Conservation (phyloP, 805 yeast species). For the Starmerella kuoi region DNA sequence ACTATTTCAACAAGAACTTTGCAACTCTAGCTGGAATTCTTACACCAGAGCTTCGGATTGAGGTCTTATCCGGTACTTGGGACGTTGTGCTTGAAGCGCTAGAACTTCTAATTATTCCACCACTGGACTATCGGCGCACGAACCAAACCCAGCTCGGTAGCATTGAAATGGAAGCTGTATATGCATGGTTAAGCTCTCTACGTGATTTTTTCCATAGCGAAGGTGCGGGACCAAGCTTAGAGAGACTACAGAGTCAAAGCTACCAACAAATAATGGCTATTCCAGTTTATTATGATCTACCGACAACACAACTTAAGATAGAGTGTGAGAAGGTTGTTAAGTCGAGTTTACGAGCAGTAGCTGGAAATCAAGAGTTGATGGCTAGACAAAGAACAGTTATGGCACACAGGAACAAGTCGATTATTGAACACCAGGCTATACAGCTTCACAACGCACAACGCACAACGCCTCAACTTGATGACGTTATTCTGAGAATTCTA, state of each 20-base stretch:
- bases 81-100: slow-evolving; percentile 53
- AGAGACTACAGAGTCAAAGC: slow-evolving; percentile 45
- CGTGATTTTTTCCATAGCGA: slow-evolving; percentile 65
- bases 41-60: slow-evolving; percentile 42
- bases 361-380: slow-evolving; percentile 34
- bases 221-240: slow-evolving; percentile 69
- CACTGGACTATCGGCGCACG: slow-evolving; percentile 32
- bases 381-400: slow-evolving; percentile 54
- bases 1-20: slow-evolving; percentile 58
- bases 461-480: slow-evolving; percentile 43
- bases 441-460: slow-evolving; percentile 37
- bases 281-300: slow-evolving; percentile 52
- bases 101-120: slow-evolving; percentile 63
- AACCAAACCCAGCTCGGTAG: slow-evolving; percentile 38
- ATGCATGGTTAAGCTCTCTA: slow-evolving; percentile 59
- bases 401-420: slow-evolving; percentile 56
- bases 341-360: slow-evolving; percentile 38
- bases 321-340: slow-evolving; percentile 52
- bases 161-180: slow-evolving; percentile 54
- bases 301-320: slow-evolving; percentile 35
- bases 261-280: slow-evolving; percentile 54
- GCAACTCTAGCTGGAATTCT: slow-evolving; percentile 49
- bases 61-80: slow-evolving; percentile 75
- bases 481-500: slow-evolving; percentile 58
- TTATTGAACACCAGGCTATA: slow-evolving; percentile 38